Conservation (phyloP, 2,329 filamentous ascomycete genomes). For the Ambrosiella xylebori region DNA sequence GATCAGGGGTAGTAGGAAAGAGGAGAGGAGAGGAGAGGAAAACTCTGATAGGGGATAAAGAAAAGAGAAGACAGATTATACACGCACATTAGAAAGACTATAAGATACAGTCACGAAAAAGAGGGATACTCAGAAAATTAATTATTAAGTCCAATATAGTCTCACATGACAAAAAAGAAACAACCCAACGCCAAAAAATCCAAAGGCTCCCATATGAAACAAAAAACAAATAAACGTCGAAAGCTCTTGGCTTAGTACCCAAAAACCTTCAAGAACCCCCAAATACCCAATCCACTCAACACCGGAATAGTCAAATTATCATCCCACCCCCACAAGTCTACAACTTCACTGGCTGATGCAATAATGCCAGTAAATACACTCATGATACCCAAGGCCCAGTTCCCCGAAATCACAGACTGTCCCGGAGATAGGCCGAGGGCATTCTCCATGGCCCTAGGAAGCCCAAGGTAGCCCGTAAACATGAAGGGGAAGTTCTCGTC, state of each 20-base stretch:
- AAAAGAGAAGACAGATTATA: not conserved
- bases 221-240: not conserved
- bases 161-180: not conserved
- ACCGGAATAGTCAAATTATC: slow-evolving; percentile 96
- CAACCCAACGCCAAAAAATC: not conserved
- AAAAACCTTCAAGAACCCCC: slow-evolving; percentile 81
- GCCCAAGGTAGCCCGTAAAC: slow-evolving; percentile 58
- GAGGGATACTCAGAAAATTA: not conserved
- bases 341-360: slow-evolving; percentile 73
- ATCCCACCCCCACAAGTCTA: slow-evolving; percentile 87
- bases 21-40: not conserved
- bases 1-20: not conserved
- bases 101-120: not conserved
- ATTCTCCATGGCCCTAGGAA: slow-evolving; percentile 44
- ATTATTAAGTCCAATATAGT: not conserved
- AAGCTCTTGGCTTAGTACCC: slow-evolving; percentile 24
- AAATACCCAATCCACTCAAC: slow-evolving; percentile 73
- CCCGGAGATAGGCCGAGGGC: slow-evolving; percentile 42
- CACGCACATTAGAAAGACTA: not conserved
- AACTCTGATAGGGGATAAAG: not conserved
- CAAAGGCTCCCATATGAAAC: not conserved
- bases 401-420: slow-evolving; percentile 48
- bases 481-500: slow-evolving; percentile 58
- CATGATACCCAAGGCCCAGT: slow-evolving; percentile 59
- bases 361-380: slow-evolving; percentile 77